Percentiles rank a stretch among this genome's conserved stretches.
phyloP scores from a whole-genome alignment of 805 yeast species.

The Zygoascus flipseniorum region DNA sequence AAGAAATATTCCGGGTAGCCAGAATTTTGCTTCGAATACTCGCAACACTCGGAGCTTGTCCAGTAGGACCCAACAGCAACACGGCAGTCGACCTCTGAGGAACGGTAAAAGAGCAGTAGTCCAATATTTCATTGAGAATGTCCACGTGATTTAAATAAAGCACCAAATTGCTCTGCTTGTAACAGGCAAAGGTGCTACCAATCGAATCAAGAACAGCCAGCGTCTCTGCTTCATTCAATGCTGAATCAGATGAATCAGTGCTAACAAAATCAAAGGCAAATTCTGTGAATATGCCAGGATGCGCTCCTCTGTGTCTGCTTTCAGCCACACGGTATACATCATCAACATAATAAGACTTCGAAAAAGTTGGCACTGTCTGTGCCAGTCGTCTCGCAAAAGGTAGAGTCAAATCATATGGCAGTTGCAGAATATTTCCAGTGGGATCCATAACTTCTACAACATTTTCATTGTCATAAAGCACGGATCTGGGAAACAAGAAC shows the following conservation, averaged over 20 bases:
- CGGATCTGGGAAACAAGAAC: conserved; percentile 70
- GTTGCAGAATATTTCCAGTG: conserved; percentile 79
- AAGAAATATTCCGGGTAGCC: conserved; percentile 63
- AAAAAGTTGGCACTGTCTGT: conserved; percentile 41
- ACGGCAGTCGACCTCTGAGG: conserved; percentile 66
- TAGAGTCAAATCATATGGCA: conserved; percentile 82
- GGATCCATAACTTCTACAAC: conserved; percentile 77
- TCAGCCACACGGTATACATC: conserved; percentile 69
- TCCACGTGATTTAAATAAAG: conserved; percentile 75
- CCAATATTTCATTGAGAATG: conserved; percentile 64
- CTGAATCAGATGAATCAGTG: conserved; percentile 37
- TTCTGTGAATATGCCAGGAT: conserved; percentile 74
- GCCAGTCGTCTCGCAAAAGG: conserved; percentile 86
- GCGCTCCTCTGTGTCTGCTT: conserved; percentile 40
- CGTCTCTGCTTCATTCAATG: conserved; percentile 79
- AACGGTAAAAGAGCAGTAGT: conserved; percentile 71
- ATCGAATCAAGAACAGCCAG: conserved; percentile 75
- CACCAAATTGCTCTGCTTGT: conserved; percentile 45
- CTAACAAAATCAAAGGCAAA: conserved; percentile 79
- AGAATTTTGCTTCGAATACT: conserved; percentile 50
- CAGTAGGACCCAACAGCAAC: conserved; percentile 66
- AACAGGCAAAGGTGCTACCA: conserved; percentile 55
- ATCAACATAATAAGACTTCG: conserved; percentile 66
- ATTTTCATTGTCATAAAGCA: conserved; percentile 54
- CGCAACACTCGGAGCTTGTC: conserved; percentile 55